Evolutionary conservation across 805 yeast genomes (phyloP).

Genomic region (Cyberlindnera veronae): DNA sequence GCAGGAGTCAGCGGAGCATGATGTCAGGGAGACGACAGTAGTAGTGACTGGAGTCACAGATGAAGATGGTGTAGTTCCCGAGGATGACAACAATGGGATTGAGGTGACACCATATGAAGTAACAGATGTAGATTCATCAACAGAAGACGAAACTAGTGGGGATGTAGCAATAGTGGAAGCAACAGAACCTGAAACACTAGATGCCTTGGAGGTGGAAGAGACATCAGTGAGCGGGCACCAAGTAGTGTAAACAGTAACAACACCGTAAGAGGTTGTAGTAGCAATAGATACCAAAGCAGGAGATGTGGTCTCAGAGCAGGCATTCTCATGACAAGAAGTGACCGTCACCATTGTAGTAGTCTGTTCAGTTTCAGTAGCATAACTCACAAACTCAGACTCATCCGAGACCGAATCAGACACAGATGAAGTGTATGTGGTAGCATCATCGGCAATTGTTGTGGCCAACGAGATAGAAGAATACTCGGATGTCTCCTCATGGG

Average conservation of each 20-base stretch:
- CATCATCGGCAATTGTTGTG: too few relatives aligned
- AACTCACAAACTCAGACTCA: neutral
- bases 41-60: conserved; percentile 6
- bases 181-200: conserved; percentile 1
- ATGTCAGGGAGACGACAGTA: conserved; percentile 14
- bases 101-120: neutral
- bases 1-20: conserved; percentile 22
- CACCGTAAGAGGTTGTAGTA: conserved; percentile 33
- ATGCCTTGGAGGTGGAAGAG: neutral
- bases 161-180: too few relatives aligned
- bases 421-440: neutral
- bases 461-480: neutral
- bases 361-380: neutral
- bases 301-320: conserved; percentile 16
- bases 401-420: neutral
- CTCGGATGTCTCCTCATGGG: neutral
- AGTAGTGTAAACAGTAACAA: conserved; percentile 24
- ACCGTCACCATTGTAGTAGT: conserved; percentile 18
- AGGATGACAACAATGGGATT: too few relatives aligned
- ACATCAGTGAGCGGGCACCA: conserved; percentile 22
- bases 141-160: too few relatives aligned
- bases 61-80: too few relatives aligned
- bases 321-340: conserved; percentile 17
- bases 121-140: neutral
- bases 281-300: conserved; percentile 27